phyloP scores from a whole-genome alignment of 2,329 filamentous ascomycete species.

The Diaporthe sp. region DNA sequence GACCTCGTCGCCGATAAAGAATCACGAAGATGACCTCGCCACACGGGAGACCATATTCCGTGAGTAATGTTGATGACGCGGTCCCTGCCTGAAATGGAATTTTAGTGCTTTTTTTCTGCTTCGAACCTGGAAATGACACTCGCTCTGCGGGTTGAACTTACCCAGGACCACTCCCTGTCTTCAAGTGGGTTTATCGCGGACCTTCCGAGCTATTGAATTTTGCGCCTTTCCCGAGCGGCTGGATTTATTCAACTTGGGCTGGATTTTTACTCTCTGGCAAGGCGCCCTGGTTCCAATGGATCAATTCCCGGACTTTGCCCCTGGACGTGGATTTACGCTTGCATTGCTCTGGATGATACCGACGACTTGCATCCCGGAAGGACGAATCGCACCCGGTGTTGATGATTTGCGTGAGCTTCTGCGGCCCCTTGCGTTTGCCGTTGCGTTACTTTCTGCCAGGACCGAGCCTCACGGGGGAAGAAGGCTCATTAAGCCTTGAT shows the following conservation, averaged over 20 bases:
- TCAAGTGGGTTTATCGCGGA: constrained; percentile 1
- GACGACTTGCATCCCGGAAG: constrained; percentile 20
- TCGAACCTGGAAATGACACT: constrained; percentile 32
- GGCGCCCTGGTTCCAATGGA: constrained; percentile 27
- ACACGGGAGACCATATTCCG: constrained; percentile 25
- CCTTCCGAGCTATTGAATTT: constrained; percentile 27
- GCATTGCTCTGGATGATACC: constrained; percentile 24
- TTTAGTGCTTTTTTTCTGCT: constrained; percentile 13
- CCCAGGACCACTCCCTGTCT: constrained; percentile 9
- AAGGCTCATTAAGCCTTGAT: constrained; percentile 37
- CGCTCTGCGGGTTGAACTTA: constrained; percentile 23
- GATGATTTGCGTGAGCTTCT: constrained; percentile 27
- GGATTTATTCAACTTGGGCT: constrained; percentile 20
- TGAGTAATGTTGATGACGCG: constrained; percentile 33
- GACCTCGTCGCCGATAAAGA: constrained; percentile 38
- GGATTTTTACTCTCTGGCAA: constrained; percentile 26
- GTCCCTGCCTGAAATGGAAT: constrained; percentile 30
- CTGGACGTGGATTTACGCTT: constrained; percentile 34
- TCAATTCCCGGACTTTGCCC: constrained; percentile 11
- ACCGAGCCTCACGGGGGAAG: constrained; percentile 44
- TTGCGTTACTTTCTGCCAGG: constrained; percentile 34
- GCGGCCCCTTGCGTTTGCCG: constrained; percentile 13
- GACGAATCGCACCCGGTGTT: constrained; percentile 11
- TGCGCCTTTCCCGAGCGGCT: constrained; percentile 19
- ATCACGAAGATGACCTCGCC: constrained; percentile 35